phyloP scores from a whole-genome alignment of 2,329 filamentous ascomycete genomes.

The Fusarium sp. region DNA sequence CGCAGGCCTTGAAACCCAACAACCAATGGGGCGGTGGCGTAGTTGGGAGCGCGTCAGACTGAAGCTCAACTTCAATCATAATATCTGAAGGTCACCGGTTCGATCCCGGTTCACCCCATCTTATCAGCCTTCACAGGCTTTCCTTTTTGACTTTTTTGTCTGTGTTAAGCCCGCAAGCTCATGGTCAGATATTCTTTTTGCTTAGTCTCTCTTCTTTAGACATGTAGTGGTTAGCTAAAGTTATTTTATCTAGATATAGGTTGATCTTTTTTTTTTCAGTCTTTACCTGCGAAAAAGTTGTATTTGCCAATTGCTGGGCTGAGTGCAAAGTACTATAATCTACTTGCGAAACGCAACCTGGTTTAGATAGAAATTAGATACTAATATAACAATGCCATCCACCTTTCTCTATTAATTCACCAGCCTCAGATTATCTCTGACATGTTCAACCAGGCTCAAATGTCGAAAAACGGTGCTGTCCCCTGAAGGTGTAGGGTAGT shows the following conservation, averaged over 20 bases:
- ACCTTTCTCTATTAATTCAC: accelerated
- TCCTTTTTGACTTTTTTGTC: neutral
- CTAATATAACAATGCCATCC: accelerated
- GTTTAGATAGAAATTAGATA: accelerated
- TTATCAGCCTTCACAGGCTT: neutral
- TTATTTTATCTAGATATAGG: too few species aligned
- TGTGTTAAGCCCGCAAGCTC: neutral
- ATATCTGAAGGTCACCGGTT: conserved; percentile 2
- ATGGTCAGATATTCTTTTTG: accelerated
- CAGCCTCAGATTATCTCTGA: too few species aligned
- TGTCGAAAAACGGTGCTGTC: too few species aligned
- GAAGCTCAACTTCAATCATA: conserved; percentile 1
- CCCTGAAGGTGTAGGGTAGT: neutral
- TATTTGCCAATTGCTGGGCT: too few species aligned
- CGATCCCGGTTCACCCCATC: conserved; percentile 1
- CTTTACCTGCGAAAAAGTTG: too few species aligned
- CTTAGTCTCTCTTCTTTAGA: neutral
- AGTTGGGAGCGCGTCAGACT: conserved; percentile 2
- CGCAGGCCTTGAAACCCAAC: neutral
- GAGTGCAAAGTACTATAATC: too few species aligned
- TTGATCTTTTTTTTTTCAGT: too few species aligned
- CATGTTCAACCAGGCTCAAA: too few species aligned
- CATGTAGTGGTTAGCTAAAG: too few species aligned
- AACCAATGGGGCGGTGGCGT: neutral
- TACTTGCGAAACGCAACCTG: neutral